Base-by-base conservation (phyloP, 768 basidiomycete species). In the Pulveroboletus sp. region DNA sequence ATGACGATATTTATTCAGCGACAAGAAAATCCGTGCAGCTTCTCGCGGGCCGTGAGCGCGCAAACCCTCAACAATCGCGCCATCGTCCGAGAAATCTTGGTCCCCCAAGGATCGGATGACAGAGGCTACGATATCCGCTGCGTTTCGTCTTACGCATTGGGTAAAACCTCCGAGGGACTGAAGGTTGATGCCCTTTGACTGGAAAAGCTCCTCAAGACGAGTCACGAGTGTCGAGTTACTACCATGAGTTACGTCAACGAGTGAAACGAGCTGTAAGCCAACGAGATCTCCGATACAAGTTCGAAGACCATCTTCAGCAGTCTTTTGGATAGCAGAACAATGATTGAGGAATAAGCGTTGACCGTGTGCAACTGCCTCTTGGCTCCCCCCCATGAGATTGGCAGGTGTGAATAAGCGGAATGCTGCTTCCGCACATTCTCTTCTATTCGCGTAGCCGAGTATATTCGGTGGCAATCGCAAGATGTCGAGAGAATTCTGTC, bases 381-480 rank as follows among this genome's bases (percentile, higher is more conserved):
- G 26, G 30, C 49, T 53, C 2, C 61, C 67, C 13, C 71, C 72
- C 47, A 85, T 67, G 14, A 93, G 65, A 54, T 86, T 81, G 5
- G 81, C 75, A 1, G 89, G 84, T 0, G 85, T 83, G 49, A 89
- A 85, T 8, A 76, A 69, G 17, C 67, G 73, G 54, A 95, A 85
- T 2, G 83, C 80, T 4, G 81, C 78, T 52, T 80, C 72, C 0
- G 87, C 86, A 51, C 80, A 86, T 47, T 83, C 79, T 50, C 75
- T 79, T 45, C 80, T 77, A 57, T 83, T 81, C 14, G 68, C 57
- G 63, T 85, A 96, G 1, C 95, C 95, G 22, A 95, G 76, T 5
- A 94, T 70, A 43, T 76, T 76, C 26, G 83, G 82, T 3, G 89
- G 85, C 8, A 95, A 73, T 9, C 69, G 63, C 49, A 85, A 72